Base-by-base conservation (phyloP, 306 rosid genomes). In the Quercus dentata region DNA sequence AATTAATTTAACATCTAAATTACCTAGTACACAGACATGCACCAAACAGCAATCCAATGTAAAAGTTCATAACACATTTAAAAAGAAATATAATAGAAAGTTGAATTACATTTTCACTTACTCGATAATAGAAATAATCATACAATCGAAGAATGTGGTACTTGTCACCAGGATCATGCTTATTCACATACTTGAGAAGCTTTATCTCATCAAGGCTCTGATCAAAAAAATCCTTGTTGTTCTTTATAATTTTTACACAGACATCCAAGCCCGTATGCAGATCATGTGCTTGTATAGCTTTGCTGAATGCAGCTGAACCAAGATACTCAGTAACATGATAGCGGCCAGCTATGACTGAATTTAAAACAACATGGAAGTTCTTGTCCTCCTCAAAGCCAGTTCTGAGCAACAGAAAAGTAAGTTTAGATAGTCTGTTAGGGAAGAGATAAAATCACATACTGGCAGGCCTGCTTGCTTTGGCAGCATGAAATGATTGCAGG, bases 311-410 rank as follows among this genome's bases (percentile, higher is more conserved):
- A 64, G 99, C 99, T 67, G 99, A 95, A 71, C 99, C 99, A 73
- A 95, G 94, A 93, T 90, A 95, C 86, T 95, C 99, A 10, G 99
- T 95, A 74, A 95, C 99, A 79, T 95, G 99, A 87, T 92, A 95
- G 68, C 98, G 99, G 74, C 99, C 98, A 74, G 99, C 99, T 82
- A 95, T 78, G 68, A 95, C 96, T 7, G 99, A 95, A 88, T 92
- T 95, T 82, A 95, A 84, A 59, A 92, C 97, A 71, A 95, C 99
- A 69, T 95, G 94, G 84, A 95, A 95, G 87, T 93, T 91, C 92
- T 95, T 95, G 97, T 95, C 99, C 92, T 95, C 99, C 86, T 95
- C 99, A 83, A 95, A 95, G 78, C 99, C 99, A 90, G 99, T 95
- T 88, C 99, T 95, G 90, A 64, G 64, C 79, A 87, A 83, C 81